Conservation (phyloP, 2,329 filamentous ascomycete genomes). For the Westerdykella ornata region DNA sequence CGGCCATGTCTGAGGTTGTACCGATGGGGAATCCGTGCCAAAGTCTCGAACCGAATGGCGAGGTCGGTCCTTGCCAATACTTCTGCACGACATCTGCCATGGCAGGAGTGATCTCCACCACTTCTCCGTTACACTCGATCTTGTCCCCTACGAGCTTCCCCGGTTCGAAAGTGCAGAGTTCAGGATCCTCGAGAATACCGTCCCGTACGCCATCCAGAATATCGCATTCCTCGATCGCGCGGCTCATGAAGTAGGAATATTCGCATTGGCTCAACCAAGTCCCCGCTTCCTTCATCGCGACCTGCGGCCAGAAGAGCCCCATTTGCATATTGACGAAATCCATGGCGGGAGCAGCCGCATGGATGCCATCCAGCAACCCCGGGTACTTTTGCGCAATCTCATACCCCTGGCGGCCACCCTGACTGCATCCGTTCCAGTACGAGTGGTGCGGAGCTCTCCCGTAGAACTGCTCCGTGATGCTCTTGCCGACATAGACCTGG, state of each 20-base stretch:
- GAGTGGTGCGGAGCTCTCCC: slow-evolving; percentile 25
- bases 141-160: slow-evolving; percentile 5
- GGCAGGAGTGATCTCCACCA: slow-evolving; percentile 11
- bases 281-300: slow-evolving; percentile 22
- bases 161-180: slow-evolving; percentile 18
- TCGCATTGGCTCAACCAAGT: slow-evolving; percentile 13
- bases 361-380: slow-evolving; percentile 24
- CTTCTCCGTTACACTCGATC: slow-evolving; percentile 16
- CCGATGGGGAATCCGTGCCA: slow-evolving; percentile 12
- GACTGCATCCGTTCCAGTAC: slow-evolving; percentile 35
- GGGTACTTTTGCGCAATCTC: slow-evolving; percentile 28
- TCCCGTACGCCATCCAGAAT: slow-evolving; percentile 28
- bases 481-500: slow-evolving; percentile 30
- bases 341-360: slow-evolving; percentile 24
- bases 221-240: slow-evolving; percentile 18
- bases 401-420: slow-evolving; percentile 28
- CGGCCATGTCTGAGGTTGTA: slow-evolving; percentile 9
- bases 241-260: slow-evolving; percentile 13
- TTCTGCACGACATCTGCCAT: slow-evolving; percentile 18
- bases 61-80: slow-evolving; percentile 15
- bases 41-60: slow-evolving; percentile 5
- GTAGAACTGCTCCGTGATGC: slow-evolving; percentile 30
- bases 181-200: slow-evolving; percentile 18
- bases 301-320: slow-evolving; percentile 17
- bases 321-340: slow-evolving; percentile 13